phyloP scores from a whole-genome alignment of 148 eudicot species.

The Camellia lanceoleosa region DNA sequence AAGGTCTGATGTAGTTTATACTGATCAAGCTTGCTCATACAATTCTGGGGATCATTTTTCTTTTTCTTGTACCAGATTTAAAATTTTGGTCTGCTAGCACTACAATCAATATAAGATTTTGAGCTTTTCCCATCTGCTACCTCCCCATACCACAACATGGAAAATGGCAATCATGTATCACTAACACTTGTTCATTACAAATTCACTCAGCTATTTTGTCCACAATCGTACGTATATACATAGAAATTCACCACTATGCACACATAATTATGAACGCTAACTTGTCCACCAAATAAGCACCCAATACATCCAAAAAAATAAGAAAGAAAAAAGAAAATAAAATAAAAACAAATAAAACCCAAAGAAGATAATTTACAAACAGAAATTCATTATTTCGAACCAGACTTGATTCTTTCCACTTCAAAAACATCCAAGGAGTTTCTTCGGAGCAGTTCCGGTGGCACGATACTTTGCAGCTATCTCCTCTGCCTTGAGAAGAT shows the following conservation, averaged over 20 bases:
- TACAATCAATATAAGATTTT: no score
- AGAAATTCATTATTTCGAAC: conserved; percentile 11
- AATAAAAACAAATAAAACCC: conserved; percentile 13
- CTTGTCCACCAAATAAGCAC: conserved; percentile 18
- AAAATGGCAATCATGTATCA: no score
- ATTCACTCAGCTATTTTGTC: neutral
- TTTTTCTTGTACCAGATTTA: no score
- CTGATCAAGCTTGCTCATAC: no score
- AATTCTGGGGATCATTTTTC: no score
- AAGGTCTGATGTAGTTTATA: no score
- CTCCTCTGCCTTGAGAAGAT: conserved; percentile 74
- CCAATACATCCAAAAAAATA: neutral
- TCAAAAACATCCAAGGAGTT: conserved; percentile 60
- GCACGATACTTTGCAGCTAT: conserved; percentile 73
- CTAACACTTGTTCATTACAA: conserved; percentile 4
- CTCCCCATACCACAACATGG: no score
- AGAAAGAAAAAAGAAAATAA: neutral
- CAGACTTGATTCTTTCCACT: neutral
- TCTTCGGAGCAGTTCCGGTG: conserved; percentile 75
- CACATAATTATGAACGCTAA: conserved; percentile 23
- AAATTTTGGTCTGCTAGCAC: no score
- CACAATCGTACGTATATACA: neutral
- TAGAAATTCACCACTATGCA: conserved; percentile 25
- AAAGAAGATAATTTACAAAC: conserved; percentile 24
- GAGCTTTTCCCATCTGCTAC: no score